Conservation (phyloP, 371 early-diverging fungal species). For the Conidiobolus incongruus region DNA sequence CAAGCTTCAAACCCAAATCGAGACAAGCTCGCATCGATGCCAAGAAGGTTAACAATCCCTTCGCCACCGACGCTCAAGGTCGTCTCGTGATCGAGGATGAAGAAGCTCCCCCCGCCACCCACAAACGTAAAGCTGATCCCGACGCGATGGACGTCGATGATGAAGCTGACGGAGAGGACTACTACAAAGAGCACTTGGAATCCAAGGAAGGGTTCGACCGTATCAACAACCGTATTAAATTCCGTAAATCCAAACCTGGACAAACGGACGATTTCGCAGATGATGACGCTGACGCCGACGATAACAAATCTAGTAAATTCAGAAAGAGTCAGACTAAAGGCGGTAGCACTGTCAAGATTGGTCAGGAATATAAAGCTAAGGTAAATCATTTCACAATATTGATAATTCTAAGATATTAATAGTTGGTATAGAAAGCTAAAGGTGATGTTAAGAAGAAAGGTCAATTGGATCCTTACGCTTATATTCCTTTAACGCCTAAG, state of each 20-base stretch:
- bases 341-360: slow-evolving; percentile 11
- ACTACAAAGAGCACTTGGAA: slow-evolving; percentile 55
- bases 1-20: slow-evolving; percentile 10
- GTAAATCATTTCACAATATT: not conserved
- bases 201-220: slow-evolving; percentile 71
- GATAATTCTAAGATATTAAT: not conserved
- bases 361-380: slow-evolving; percentile 31
- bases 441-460: slow-evolving; percentile 83
- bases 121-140: slow-evolving; percentile 6
- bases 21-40: slow-evolving; percentile 8
- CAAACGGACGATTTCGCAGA: slow-evolving; percentile 22
- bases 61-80: slow-evolving; percentile 48
- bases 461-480: slow-evolving; percentile 84
- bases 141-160: slow-evolving; percentile 15
- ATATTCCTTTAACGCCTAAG: slow-evolving; percentile 49
- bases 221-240: slow-evolving; percentile 67
- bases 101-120: slow-evolving; percentile 5
- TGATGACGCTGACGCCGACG: slow-evolving; percentile 23
- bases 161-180: slow-evolving; percentile 34
- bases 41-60: slow-evolving; percentile 14
- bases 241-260: slow-evolving; percentile 32
- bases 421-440: slow-evolving; percentile 32
- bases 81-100: slow-evolving; percentile 37
- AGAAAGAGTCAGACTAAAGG: slow-evolving; percentile 8
- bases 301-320: slow-evolving; percentile 8